Conservation (phyloP, 1,284 basidiomycete genomes). For the Leccinum pachyderme region DNA sequence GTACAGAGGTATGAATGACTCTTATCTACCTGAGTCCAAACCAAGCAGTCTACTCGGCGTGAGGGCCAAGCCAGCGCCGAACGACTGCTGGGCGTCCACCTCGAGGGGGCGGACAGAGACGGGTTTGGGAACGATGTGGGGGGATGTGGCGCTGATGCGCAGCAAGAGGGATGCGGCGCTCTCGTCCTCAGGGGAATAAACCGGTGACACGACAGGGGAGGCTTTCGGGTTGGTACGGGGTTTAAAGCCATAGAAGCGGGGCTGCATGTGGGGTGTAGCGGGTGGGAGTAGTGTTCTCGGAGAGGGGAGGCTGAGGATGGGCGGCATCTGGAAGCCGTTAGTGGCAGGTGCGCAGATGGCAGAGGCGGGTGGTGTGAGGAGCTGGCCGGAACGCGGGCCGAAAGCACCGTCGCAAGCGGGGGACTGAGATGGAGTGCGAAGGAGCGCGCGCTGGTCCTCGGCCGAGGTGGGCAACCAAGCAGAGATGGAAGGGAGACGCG, state of each 20-base stretch:
- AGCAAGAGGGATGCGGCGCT: slow-evolving; percentile 63
- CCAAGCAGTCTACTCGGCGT: slow-evolving; percentile 34
- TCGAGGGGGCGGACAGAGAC: neutral
- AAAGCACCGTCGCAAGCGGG: slow-evolving; percentile 12
- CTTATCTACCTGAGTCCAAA: slow-evolving; percentile 17
- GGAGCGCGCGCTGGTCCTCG: neutral
- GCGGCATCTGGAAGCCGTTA: slow-evolving; percentile 25
- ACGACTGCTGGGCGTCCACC: neutral
- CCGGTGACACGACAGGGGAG: slow-evolving; percentile 37
- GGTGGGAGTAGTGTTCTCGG: slow-evolving; percentile 25
- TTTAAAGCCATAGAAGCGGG: slow-evolving; percentile 28
- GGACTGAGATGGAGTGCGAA: neutral
- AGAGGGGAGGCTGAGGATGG: slow-evolving; percentile 40
- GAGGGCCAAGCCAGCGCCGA: slow-evolving; percentile 20
- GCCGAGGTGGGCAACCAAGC: slow-evolving; percentile 41
- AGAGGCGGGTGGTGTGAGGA: slow-evolving; percentile 48
- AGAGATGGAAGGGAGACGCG: slow-evolving; percentile 47
- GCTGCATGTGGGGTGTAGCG: slow-evolving; percentile 19
- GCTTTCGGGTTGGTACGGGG: slow-evolving; percentile 11
- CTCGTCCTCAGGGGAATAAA: slow-evolving; percentile 66
- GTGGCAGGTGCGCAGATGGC: slow-evolving; percentile 34
- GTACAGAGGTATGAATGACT: neutral
- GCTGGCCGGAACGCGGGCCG: slow-evolving; percentile 26
- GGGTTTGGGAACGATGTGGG: slow-evolving; percentile 3
- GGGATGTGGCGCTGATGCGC: slow-evolving; percentile 49